Evolutionary conservation across 1,284 basidiomycete species (phyloP).

Genomic region (Spongispora temasekensis): DNA sequence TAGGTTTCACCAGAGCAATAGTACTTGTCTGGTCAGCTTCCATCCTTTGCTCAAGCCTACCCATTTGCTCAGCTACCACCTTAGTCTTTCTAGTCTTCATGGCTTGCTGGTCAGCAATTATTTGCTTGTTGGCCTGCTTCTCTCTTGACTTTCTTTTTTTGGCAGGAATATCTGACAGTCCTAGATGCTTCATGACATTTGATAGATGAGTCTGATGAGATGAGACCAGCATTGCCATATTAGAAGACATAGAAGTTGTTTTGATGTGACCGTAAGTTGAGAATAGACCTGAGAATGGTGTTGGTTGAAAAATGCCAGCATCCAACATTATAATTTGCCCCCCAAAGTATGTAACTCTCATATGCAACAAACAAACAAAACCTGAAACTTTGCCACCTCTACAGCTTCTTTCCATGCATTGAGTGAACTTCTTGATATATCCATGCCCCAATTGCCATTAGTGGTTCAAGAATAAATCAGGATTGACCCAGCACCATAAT

Average conservation of each 20-base stretch:
- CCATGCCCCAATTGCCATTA: background rate
- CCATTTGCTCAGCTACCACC: background rate
- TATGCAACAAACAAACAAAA: background rate
- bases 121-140: background rate
- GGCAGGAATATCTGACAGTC: background rate
- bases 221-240: background rate
- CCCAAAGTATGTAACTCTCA: background rate
- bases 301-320: background rate
- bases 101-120: background rate
- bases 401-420: background rate
- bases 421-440: background rate
- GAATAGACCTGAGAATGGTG: background rate
- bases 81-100: background rate
- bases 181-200: background rate
- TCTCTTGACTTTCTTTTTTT: background rate
- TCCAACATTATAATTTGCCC: background rate
- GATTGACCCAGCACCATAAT: background rate
- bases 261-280: background rate
- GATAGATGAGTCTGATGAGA: background rate
- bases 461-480: background rate
- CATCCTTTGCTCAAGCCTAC: background rate
- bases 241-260: background rate
- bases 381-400: background rate
- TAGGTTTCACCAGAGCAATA: background rate
- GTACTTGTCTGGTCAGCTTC: background rate